Evolutionary conservation across 73 alveolate genomes (phyloP).

Genomic region (Paramecium octaurelia): DNA sequence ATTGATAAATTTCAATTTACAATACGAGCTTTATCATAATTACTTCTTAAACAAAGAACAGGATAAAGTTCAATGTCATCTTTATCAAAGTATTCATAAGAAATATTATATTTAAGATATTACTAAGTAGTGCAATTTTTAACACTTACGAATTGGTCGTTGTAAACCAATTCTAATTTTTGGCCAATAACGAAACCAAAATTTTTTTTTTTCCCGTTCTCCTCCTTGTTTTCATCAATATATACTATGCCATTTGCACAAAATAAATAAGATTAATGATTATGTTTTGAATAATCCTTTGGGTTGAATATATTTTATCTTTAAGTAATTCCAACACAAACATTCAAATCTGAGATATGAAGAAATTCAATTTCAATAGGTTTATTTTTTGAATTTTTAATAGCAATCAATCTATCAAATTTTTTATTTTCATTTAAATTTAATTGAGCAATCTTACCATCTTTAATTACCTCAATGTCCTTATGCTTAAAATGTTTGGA

Average conservation of each 20-base stretch:
- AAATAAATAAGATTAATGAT: neutral
- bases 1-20: neutral
- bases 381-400: constrained; percentile 5
- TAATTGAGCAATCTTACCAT: neutral
- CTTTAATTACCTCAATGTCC: neutral
- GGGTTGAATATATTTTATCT: neutral
- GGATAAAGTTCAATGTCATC: neutral
- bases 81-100: neutral
- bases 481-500: neutral
- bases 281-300: neutral
- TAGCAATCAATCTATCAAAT: neutral
- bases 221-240: neutral
- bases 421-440: neutral
- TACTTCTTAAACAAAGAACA: neutral
- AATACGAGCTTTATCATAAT: neutral
- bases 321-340: neutral
- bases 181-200: constrained; percentile 36
- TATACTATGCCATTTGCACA: neutral
- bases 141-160: neutral
- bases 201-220: neutral
- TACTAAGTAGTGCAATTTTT: neutral
- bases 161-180: neutral
- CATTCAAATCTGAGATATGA: neutral
- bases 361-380: neutral
- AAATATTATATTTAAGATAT: neutral